phyloP scores from a whole-genome alignment of 106 monocot genomes.

The Dactylorhiza incarnata region DNA sequence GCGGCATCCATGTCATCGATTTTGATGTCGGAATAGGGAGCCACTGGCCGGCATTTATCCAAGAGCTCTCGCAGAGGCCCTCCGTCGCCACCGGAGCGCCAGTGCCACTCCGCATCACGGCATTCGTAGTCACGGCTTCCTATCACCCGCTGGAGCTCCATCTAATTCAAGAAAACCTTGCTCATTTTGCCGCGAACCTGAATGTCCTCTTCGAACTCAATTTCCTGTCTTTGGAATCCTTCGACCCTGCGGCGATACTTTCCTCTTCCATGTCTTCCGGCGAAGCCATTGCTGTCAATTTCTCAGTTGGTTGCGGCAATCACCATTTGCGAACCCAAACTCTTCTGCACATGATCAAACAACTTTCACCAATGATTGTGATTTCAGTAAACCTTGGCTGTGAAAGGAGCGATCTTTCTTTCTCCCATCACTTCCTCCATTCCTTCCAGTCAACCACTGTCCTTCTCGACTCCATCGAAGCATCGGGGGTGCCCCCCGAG shows the following conservation, averaged over 20 bases:
- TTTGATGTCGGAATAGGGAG: slow-evolving; percentile 86
- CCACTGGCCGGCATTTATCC: slow-evolving; percentile 87
- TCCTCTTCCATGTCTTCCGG: slow-evolving; percentile 6
- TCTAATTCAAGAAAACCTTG: slow-evolving; percentile 63
- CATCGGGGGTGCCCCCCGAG: slow-evolving; percentile 47
- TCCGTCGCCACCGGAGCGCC: slow-evolving; percentile 10
- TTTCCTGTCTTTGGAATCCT: slow-evolving; percentile 46
- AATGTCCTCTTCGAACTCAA: slow-evolving; percentile 72
- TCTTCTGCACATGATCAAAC: slow-evolving; percentile 61
- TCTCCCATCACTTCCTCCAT: slow-evolving; percentile 60
- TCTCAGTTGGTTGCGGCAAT: slow-evolving; percentile 34
- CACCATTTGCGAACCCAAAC: slow-evolving; percentile 18
- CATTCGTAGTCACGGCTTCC: slow-evolving; percentile 44
- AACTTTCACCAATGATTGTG: slow-evolving; percentile 66
- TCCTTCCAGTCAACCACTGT: slow-evolving; percentile 44
- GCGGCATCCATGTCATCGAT: slow-evolving; percentile 70
- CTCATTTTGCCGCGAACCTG: slow-evolving; percentile 61
- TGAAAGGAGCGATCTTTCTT: slow-evolving; percentile 59
- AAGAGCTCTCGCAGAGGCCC: slow-evolving; percentile 68
- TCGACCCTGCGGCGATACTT: slow-evolving; percentile 41
- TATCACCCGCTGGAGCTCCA: slow-evolving; percentile 69
- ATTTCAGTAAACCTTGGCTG: slow-evolving; percentile 61
- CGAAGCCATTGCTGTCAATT: slow-evolving; percentile 71
- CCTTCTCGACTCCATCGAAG: slow-evolving; percentile 86
- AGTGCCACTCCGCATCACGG: slow-evolving; percentile 57